Percentiles rank a stretch among this genome's conserved stretches.
Evolutionary conservation across 1,284 basidiomycete genomes (phyloP).

Genomic region (Anthracocystis walkeri): DNA sequence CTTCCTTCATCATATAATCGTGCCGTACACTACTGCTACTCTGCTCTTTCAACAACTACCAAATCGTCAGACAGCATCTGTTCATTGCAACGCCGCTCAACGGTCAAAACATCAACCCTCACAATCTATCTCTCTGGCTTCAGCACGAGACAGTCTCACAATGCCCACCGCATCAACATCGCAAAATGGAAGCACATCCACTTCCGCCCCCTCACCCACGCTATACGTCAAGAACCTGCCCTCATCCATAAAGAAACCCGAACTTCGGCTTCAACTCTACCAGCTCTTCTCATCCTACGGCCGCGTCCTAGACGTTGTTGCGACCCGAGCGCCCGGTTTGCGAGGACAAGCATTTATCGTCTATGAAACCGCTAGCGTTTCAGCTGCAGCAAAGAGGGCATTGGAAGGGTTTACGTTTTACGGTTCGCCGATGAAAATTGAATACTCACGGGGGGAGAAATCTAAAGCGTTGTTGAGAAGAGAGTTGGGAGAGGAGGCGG

Average conservation of each 20-base stretch:
- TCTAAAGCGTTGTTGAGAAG: constrained; percentile 78
- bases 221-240: constrained; percentile 86
- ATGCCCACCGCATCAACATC: constrained; percentile 24
- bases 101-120: no score
- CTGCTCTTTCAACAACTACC: no score
- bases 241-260: constrained; percentile 87
- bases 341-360: constrained; percentile 96
- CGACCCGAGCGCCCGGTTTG: constrained; percentile 87
- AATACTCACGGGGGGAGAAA: constrained; percentile 82
- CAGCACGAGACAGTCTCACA: background rate
- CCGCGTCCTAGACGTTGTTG: constrained; percentile 90
- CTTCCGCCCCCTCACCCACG: constrained; percentile 78
- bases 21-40: no score
- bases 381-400: constrained; percentile 89
- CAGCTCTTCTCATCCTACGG: constrained; percentile 93
- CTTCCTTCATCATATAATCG: no score
- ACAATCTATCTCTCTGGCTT: no score
- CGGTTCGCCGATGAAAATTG: constrained; percentile 83
- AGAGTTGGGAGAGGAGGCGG: constrained; percentile 55
- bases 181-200: background rate
- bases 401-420: constrained; percentile 93
- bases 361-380: constrained; percentile 86
- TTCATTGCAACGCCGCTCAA: no score
- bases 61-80: no score
- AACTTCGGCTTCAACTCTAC: constrained; percentile 85